These are phyloP conservation scores for Inga leiocalycina DNA, from an alignment of 306 rosid species.

Conservation along the genomic window DNA sequence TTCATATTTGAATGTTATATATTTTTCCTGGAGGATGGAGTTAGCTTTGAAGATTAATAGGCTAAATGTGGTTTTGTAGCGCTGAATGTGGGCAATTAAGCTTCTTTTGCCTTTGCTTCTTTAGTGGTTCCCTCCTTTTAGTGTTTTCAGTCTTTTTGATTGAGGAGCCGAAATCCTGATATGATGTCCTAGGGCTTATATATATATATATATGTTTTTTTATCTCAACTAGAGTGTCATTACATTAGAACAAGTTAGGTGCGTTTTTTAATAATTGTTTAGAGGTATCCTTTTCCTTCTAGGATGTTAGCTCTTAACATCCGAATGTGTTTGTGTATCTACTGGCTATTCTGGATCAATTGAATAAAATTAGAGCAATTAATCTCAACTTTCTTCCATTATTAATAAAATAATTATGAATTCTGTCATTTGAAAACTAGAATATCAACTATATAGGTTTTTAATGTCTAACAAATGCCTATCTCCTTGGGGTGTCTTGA, in stretches of 20 bases:
- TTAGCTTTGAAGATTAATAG: background rate
- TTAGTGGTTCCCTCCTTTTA: too few relatives aligned
- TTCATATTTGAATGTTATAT: too few relatives aligned
- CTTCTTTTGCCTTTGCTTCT: too few relatives aligned
- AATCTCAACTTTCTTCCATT: background rate
- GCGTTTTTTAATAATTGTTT: background rate
- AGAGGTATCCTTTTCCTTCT: background rate
- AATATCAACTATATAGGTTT: background rate
- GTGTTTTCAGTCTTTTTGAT: too few relatives aligned
- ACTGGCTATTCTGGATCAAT: background rate
- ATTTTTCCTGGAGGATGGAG: background rate
- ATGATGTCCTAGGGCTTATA: background rate
- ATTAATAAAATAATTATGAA: background rate
- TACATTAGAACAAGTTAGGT: background rate
- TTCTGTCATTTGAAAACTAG: background rate
- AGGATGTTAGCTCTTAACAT: background rate
- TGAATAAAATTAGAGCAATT: background rate
- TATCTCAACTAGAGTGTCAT: background rate
- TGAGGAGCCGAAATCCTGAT: too few relatives aligned
- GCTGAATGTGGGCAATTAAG: too few relatives aligned
- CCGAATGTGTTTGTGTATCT: background rate
- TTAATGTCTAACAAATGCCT: background rate
- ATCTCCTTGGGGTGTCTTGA: background rate
- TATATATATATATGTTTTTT: background rate
- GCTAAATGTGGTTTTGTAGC: background rate